phyloP scores from a whole-genome alignment of 2,329 filamentous ascomycete species.

The Aspergillus tamarii region DNA sequence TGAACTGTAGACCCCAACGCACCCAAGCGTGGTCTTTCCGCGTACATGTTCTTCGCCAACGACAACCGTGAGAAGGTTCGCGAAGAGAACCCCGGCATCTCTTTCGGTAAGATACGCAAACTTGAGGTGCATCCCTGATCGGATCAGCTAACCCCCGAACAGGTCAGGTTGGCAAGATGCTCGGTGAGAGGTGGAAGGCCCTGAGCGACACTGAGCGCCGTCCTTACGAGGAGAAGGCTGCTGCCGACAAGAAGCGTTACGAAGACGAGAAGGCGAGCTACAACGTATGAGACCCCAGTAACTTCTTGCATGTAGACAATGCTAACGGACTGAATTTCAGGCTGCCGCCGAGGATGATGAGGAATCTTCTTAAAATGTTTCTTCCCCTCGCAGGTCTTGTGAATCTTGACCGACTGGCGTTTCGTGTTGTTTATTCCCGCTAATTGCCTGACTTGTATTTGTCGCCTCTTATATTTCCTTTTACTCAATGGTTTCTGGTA shows the following conservation, averaged over 20 bases:
- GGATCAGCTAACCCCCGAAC: conserved; percentile 23
- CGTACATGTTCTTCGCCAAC: conserved; percentile 99
- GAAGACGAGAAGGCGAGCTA: conserved; percentile 97
- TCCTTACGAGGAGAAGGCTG: conserved; percentile 96
- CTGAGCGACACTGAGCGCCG: conserved; percentile 88
- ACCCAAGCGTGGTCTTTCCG: conserved; percentile 97
- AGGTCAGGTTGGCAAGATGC: conserved; percentile 96
- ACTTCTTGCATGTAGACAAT: not conserved
- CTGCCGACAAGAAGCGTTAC: conserved; percentile 97
- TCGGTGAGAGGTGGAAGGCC: conserved; percentile 98
- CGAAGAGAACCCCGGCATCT: conserved; percentile 96
- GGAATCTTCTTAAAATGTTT: conserved; percentile 39
- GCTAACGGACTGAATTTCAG: conserved; percentile 36
- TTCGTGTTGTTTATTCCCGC: conserved; percentile 38
- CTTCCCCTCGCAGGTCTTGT: conserved; percentile 25
- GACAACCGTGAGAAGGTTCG: conserved; percentile 98
- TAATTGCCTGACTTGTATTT: conserved; percentile 36
- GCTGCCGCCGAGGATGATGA: conserved; percentile 64
- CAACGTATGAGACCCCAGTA: conserved; percentile 64
- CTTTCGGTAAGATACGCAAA: conserved; percentile 70
- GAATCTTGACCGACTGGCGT: conserved; percentile 37
- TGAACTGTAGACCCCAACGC: conserved; percentile 81
- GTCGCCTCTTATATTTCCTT: conserved; percentile 32
- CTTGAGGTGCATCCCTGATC: not conserved
- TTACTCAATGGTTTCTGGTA: conserved; percentile 37